Conservation (phyloP, 768 basidiomycete species). For the Lepiota brunneoincarnata region DNA sequence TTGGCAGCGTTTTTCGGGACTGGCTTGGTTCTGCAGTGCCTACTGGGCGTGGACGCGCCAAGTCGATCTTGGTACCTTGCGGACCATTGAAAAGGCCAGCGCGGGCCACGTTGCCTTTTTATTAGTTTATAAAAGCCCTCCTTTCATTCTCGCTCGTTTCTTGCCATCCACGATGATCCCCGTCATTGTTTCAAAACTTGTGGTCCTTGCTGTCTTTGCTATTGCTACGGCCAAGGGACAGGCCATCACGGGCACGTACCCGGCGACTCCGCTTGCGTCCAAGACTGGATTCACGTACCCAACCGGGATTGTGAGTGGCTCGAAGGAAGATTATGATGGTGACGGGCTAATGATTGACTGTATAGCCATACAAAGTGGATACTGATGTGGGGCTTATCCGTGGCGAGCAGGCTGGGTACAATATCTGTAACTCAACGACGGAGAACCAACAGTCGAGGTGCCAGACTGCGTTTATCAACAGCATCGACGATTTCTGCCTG, state of each 20-base stretch:
- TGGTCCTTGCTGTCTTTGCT: conserved; percentile 16
- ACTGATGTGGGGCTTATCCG: conserved; percentile 28
- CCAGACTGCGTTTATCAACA: conserved; percentile 60
- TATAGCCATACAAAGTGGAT: conserved; percentile 33
- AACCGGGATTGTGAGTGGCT: conserved; percentile 31
- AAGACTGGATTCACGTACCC: conserved; percentile 40
- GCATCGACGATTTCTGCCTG: conserved; percentile 62
- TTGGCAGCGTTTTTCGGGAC: too few species aligned
- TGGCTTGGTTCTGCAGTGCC: too few species aligned
- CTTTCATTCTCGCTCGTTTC: too few species aligned
- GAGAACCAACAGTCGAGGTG: conserved; percentile 53
- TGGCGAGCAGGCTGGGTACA: conserved; percentile 58
- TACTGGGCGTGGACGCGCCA: too few species aligned
- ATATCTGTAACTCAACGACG: conserved; percentile 66
- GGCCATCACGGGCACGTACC: conserved; percentile 29
- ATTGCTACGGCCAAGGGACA: conserved; percentile 22
- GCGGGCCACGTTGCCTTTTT: too few species aligned
- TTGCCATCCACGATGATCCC: too few species aligned
- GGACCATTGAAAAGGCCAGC: too few species aligned
- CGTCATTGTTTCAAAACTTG: too few species aligned
- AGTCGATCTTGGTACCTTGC: too few species aligned
- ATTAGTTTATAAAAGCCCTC: too few species aligned
- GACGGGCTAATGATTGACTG: too few species aligned
- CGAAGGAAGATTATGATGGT: too few species aligned
- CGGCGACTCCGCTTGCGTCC: conserved; percentile 36